Percentiles rank a stretch among this genome's conserved stretches.
Conservation (phyloP, 352 stramenopile species). For the Phytophthora colocasiae region DNA sequence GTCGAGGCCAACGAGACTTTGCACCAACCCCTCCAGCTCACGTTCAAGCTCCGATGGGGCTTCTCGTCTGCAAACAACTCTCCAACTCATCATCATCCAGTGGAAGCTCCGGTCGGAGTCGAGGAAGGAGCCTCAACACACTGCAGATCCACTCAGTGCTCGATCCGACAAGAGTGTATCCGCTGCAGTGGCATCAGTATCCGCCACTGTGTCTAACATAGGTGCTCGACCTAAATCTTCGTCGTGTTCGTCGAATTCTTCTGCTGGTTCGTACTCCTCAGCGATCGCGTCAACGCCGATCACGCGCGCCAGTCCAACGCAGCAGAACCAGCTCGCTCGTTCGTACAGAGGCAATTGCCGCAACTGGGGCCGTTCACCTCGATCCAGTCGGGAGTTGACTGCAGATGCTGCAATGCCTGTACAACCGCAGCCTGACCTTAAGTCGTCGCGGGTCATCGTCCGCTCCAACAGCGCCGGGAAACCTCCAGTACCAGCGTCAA, state of each 20-base stretch:
- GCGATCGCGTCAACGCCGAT: conserved; percentile 9
- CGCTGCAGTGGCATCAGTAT: conserved; percentile 23
- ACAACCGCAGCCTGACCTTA: neutral
- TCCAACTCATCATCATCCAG: conserved; percentile 21
- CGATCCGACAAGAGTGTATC: conserved; percentile 24
- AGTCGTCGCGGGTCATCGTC: conserved; percentile 1
- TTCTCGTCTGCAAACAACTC: neutral
- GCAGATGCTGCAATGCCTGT: conserved; percentile 14
- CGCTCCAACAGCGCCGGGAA: conserved; percentile 20
- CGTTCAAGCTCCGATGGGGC: neutral
- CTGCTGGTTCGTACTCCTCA: conserved; percentile 26
- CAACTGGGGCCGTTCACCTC: conserved; percentile 19
- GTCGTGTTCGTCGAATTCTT: conserved; percentile 31
- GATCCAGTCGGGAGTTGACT: conserved; percentile 1
- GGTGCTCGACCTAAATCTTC: conserved; percentile 22
- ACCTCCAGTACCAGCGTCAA: conserved; percentile 20
- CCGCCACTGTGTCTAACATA: conserved; percentile 13
- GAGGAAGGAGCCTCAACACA: conserved; percentile 19
- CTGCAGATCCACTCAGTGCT: conserved; percentile 16
- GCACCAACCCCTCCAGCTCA: conserved; percentile 6
- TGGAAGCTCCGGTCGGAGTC: conserved; percentile 10
- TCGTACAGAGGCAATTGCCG: conserved; percentile 31
- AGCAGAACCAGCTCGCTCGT: conserved; percentile 8
- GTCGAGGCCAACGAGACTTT: conserved; percentile 44
- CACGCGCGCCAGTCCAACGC: conserved; percentile 2